Evolutionary conservation across 2,329 filamentous ascomycete species (phyloP).

Genomic region (Penicillium sp.): DNA sequence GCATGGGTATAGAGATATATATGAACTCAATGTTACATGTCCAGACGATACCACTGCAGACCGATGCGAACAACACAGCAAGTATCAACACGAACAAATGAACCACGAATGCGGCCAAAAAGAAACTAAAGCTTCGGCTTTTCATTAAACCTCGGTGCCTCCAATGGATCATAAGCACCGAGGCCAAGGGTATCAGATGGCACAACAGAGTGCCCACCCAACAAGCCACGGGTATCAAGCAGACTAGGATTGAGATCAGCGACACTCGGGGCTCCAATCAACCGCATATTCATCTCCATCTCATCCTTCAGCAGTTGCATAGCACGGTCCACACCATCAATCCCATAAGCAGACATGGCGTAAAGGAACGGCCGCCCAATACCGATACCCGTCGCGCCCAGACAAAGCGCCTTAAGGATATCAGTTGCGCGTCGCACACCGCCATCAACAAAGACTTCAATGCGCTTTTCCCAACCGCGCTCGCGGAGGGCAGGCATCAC

Average conservation of each 20-base stretch:
- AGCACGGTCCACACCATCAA: conserved; percentile 81
- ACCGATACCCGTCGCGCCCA: conserved; percentile 88
- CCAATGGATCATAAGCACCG: conserved; percentile 56
- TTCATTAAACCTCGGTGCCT: conserved; percentile 48
- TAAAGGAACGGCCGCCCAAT: conserved; percentile 94
- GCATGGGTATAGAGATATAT: conserved; percentile 12
- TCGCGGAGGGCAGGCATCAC: conserved; percentile 82
- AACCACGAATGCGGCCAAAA: not conserved
- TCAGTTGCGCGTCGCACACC: conserved; percentile 88
- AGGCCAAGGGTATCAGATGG: conserved; percentile 61
- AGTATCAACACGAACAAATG: not conserved
- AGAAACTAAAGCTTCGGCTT: conserved; percentile 43
- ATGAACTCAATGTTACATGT: not conserved
- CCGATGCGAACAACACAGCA: not conserved
- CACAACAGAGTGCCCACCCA: conserved; percentile 56
- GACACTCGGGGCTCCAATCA: conserved; percentile 75
- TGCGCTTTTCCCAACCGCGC: conserved; percentile 67
- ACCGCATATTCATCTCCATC: conserved; percentile 98
- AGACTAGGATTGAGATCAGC: conserved; percentile 76
- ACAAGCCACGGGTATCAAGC: conserved; percentile 71
- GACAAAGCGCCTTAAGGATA: conserved; percentile 89
- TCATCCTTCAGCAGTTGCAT: conserved; percentile 94
- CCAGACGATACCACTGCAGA: not conserved
- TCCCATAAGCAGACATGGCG: conserved; percentile 90
- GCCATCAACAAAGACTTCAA: conserved; percentile 89